Evolutionary conservation across 2,329 filamentous ascomycete species (phyloP).

Genomic region (Verticillium zaregamsianum): DNA sequence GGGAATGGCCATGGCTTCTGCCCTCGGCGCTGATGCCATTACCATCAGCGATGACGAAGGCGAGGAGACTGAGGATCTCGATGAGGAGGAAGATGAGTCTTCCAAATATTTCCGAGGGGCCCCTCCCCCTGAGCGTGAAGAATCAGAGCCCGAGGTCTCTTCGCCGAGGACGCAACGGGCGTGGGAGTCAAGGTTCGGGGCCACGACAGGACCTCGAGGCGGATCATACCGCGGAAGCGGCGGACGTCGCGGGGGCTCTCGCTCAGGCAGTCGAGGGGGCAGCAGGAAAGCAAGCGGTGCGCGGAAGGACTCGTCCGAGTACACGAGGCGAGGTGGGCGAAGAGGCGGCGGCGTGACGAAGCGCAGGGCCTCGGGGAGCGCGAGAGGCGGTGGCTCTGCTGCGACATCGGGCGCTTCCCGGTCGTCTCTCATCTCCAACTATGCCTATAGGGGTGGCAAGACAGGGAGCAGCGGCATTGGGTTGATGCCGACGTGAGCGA

Average conservation of each 20-base stretch:
- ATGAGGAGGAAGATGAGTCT: conserved; percentile 32
- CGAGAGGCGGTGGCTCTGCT: conserved; percentile 4
- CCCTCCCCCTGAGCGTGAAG: conserved; percentile 9
- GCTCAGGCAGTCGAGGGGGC: conserved; percentile 14
- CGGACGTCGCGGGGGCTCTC: conserved; percentile 20
- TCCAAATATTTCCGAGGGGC: conserved; percentile 43
- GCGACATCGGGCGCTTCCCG: conserved; percentile 5
- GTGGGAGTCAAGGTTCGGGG: conserved; percentile 18
- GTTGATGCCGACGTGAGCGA: conserved; percentile 30
- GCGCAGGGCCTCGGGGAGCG: conserved; percentile 11
- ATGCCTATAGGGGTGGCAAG: conserved; percentile 22
- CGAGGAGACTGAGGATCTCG: conserved; percentile 23
- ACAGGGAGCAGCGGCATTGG: conserved; percentile 22
- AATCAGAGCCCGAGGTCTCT: not conserved
- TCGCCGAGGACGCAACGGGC: conserved; percentile 16
- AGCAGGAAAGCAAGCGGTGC: conserved; percentile 24
- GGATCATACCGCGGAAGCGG: conserved; percentile 13
- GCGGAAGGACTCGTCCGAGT: conserved; percentile 8
- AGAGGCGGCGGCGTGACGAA: conserved; percentile 12
- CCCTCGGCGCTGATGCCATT: conserved; percentile 45
- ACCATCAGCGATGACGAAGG: conserved; percentile 44
- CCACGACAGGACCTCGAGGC: conserved; percentile 19
- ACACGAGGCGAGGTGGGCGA: conserved; percentile 2
- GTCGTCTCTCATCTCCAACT: conserved; percentile 6
- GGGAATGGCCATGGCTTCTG: conserved; percentile 8